Percentiles rank a stretch among this genome's conserved stretches.
phyloP scores from a whole-genome alignment of 441 rosid genomes.

The Erysimum cheiri region DNA sequence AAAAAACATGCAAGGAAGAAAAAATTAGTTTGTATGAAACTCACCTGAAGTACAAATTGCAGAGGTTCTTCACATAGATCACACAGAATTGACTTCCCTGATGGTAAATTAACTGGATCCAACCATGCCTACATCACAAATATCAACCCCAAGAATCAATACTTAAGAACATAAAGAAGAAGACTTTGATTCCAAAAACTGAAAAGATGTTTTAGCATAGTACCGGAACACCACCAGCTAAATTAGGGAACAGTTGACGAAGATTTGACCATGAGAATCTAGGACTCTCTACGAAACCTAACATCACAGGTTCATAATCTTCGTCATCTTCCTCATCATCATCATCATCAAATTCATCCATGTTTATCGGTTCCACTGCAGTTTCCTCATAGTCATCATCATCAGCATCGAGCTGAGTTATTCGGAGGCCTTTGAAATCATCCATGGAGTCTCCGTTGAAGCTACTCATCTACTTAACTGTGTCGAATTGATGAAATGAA shows the following conservation, averaged over 20 bases:
- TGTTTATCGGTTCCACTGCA: constrained; percentile 26
- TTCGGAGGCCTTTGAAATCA: constrained; percentile 56
- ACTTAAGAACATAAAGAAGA: not conserved
- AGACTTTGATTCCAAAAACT: not conserved
- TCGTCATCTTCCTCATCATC: constrained; percentile 70
- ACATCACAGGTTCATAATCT: constrained; percentile 56
- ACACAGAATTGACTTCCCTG: constrained; percentile 64
- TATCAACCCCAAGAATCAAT: constrained; percentile 15
- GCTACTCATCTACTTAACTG: constrained; percentile 13
- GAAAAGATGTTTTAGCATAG: not conserved
- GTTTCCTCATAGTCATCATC: constrained; percentile 34
- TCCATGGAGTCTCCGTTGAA: constrained; percentile 48
- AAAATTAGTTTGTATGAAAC: constrained; percentile 22
- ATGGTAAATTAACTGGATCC: constrained; percentile 80
- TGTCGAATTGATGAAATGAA: constrained; percentile 12
- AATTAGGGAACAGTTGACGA: constrained; percentile 79
- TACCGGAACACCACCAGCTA: constrained; percentile 91
- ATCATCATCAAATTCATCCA: constrained; percentile 47
- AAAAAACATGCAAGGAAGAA: not conserved
- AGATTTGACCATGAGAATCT: constrained; percentile 60
- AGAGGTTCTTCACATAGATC: constrained; percentile 81
- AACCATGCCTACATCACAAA: constrained; percentile 73
- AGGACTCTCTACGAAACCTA: constrained; percentile 79
- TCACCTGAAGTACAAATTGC: constrained; percentile 83
- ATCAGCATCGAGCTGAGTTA: constrained; percentile 59